Evolutionary conservation across 345 rosid species (phyloP), one percentile per base, ranked within the genome.

Genomic region (Nasturtium officinale): DNA sequence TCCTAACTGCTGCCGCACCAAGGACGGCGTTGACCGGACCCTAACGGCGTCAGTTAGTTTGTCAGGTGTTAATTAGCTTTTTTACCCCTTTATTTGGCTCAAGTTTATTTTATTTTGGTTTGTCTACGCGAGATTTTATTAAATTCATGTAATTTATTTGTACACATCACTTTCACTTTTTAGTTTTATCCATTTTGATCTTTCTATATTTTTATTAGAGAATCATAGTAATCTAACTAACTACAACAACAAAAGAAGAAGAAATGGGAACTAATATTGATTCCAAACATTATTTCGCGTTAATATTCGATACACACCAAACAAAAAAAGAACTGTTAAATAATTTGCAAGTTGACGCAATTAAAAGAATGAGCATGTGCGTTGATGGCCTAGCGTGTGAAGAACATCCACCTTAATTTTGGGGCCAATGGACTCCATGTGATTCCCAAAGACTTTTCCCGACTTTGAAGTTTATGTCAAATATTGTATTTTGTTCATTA

Each of bases 11-110:
- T 55, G 53, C 76, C 15, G 61, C 50, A 23, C 67, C 76, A 40
- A 65, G 28, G 53, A 25, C 67, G 72, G 38, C 72, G 80, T 77
- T 65, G 51, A 77, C 47, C 26, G 61, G 67, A 15, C 21, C 57
- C n/a, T 75, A 69, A 76, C 64, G 57, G 48, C 67, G 76, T 50
- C 67, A 50, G 76, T 77, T 77, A 50, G 68, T 57, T 57, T 77
- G 67, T 50, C 67, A 65, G 72, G 20, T 64, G 67, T 71, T 64
- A 71, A 40, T 29, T 69, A 70, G 71, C 57, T 16, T 52, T 53
- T 63, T 70, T 69, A 15, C 42, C 71, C 50, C 3, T 76, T 69
- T 56, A 2, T 37, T 70, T 54, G 18, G 28, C 29, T 46, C 1
- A 35, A 33, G 42, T 29, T 8, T 16, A 9, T 56, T 69, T 35